Conservation (phyloP, 148 eudicot species). For the Agrostemma githago region DNA sequence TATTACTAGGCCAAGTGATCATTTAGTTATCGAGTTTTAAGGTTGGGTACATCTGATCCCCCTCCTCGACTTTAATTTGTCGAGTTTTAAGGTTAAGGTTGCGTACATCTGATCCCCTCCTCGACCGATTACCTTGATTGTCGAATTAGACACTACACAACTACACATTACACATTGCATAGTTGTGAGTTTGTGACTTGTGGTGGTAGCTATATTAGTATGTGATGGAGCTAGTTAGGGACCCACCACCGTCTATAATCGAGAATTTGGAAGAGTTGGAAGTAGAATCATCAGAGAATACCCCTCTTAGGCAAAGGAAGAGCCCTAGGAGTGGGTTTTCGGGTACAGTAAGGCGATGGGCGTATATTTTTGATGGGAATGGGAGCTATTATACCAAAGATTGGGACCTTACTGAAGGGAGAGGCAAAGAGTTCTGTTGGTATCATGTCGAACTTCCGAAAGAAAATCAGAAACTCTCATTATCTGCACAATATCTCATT, state of each 20-base stretch:
- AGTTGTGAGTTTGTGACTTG: neutral
- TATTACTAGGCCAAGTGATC: neutral
- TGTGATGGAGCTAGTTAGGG: constrained; percentile 35
- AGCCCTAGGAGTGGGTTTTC: constrained; percentile 30
- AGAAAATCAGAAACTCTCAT: constrained; percentile 67
- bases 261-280: constrained; percentile 39
- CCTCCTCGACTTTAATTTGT: neutral
- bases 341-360: constrained; percentile 57
- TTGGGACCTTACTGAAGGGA: constrained; percentile 79
- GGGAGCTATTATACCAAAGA: constrained; percentile 84
- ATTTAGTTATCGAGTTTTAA: neutral
- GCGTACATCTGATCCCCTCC: neutral
- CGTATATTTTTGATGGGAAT: constrained; percentile 88
- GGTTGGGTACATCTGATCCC: constrained; percentile 4
- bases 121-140: neutral
- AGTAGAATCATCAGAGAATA: constrained; percentile 25
- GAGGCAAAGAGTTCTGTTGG: constrained; percentile 89
- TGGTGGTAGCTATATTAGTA: neutral
- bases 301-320: constrained; percentile 30
- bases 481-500: constrained; percentile 78
- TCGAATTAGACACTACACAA: neutral
- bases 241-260: constrained; percentile 17
- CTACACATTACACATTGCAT: constrained; percentile 1
- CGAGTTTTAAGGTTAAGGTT: neutral
- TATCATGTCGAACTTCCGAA: constrained; percentile 89